Evolutionary conservation across 2,329 filamentous ascomycete species (phyloP), one percentile per base, ranked within the genome.

Genomic region (Pyricularia pennisetigena): DNA sequence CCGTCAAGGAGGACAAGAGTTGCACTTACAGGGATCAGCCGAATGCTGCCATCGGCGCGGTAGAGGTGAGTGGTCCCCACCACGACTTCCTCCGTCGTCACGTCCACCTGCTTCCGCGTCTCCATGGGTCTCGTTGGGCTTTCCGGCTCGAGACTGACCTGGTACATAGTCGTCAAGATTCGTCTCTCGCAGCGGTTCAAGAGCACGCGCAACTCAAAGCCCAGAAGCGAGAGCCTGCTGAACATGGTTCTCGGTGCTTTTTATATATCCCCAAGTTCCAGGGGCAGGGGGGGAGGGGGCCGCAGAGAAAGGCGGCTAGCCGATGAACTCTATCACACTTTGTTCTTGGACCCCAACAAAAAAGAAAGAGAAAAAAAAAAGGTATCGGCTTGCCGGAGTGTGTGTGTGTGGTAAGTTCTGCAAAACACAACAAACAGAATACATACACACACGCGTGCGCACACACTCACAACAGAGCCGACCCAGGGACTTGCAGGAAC

Each of bases 11-110:
- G n/a, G 16, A 4, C 14, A 1, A 20, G 2, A 24, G 14, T 2
- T 10, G 9, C 23, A 67, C 1, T 16, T 35, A 71, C 69, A 29
- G 70, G 69, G 20, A 71, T 59, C 65, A 68, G 30, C 6, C 70
- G 69, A 59, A 71, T 63, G n/a, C 69, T 68, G 28, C 70, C 69
- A 61, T 68, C 62, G 41, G 68, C 68, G 14, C 65, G 41, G 54
- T 68, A 68, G 9, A 72, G 65, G 24, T 66, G 69, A 0, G 70
- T 71, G 0, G 71, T 72, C 49, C 69, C 70, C 26, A 72, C 68
- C 28, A 41, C 54, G 7, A 59, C 28, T 28, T 35, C 65, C 7
- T 10, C 30, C 4, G 16, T 26, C 28, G 49, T 28, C 41, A 35
- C 28, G 4, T 66, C 64, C 4, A 7, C 54, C 8, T 8, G 26